phyloP scores from a whole-genome alignment of 2,329 filamentous ascomycete species.

The Myriosclerotinia curreyana region DNA sequence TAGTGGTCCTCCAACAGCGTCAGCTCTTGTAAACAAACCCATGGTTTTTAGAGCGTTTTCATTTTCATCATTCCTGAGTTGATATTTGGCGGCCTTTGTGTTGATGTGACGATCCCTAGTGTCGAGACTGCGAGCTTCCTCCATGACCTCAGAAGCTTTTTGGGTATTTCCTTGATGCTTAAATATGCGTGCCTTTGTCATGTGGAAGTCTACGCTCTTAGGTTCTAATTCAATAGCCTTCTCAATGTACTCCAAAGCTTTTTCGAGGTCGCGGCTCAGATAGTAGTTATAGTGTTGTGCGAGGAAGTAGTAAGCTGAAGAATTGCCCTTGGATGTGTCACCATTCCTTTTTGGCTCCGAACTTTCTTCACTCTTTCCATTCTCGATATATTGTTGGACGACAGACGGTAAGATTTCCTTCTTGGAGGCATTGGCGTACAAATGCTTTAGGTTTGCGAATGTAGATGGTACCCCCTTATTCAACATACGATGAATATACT shows the following conservation, averaged over 20 bases:
- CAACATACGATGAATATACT: constrained; percentile 80
- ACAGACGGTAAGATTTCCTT: constrained; percentile 71
- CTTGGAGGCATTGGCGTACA: constrained; percentile 78
- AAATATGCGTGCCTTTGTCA: constrained; percentile 92
- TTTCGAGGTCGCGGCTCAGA: constrained; percentile 76
- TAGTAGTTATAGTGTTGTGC: constrained; percentile 97
- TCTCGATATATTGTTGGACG: constrained; percentile 73
- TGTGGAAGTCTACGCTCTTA: constrained; percentile 83
- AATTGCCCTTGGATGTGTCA: constrained; percentile 61
- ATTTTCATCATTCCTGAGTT: constrained; percentile 87
- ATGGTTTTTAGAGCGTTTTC: constrained; percentile 83
- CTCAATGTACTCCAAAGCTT: constrained; percentile 79
- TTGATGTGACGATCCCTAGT: constrained; percentile 96
- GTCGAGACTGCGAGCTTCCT: constrained; percentile 79
- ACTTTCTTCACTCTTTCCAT: constrained; percentile 47
- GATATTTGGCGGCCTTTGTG: constrained; percentile 96
- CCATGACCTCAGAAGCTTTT: constrained; percentile 84
- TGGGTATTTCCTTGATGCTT: constrained; percentile 81
- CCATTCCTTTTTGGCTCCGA: constrained; percentile 44
- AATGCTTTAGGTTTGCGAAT: constrained; percentile 92
- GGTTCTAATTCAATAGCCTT: constrained; percentile 77
- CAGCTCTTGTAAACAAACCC: constrained; percentile 89
- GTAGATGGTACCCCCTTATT: constrained; percentile 92
- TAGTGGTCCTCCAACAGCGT: constrained; percentile 81
- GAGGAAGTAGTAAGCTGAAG: constrained; percentile 85